These are phyloP conservation scores for Vitis vinifera DNA, from an alignment of 164 flowering plant species.

Conservation along the genomic window ASM3070453v1 NC_081817.1:1418501-1419000, in stretches of 20 bases:
- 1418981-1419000: neutral
- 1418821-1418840: neutral
- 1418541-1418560: conserved; percentile 4
- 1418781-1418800: conserved; percentile 99
- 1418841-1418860: neutral
- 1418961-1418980: neutral
- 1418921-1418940: conserved; percentile 6
- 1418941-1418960: neutral
- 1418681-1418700: neutral
- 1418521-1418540: conserved; percentile 1
- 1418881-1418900: neutral
- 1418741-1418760: conserved; percentile 99
- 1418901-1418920: neutral
- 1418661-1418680: neutral
- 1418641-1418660: neutral
- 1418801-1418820: conserved; percentile 66
- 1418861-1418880: neutral
- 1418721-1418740: conserved; percentile 98
- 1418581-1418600: conserved; percentile 95
- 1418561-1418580: conserved; percentile 75
- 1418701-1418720: neutral
- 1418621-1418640: conserved; percentile 97
- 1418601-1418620: conserved; percentile 99
- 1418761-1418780: conserved; percentile 72
- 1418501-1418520: too few species aligned